Evolutionary conservation across 2,329 filamentous ascomycete genomes (phyloP).

Genomic region (Geosmithia putterillii): DNA sequence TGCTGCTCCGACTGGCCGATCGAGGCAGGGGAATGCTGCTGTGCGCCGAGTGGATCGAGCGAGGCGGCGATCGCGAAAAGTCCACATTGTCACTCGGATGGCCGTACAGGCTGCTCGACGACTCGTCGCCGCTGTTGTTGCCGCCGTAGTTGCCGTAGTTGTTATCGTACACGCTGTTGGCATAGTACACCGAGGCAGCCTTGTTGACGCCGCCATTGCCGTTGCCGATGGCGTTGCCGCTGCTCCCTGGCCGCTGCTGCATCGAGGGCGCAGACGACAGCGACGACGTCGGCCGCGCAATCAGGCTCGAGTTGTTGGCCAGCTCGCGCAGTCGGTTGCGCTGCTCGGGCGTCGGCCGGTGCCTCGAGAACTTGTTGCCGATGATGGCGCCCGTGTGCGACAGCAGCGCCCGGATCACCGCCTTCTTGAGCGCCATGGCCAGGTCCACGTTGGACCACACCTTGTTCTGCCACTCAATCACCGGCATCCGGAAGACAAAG

Average conservation of each 20-base stretch:
- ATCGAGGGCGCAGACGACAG: slow-evolving; percentile 23
- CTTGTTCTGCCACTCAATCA: slow-evolving; percentile 95
- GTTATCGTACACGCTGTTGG: slow-evolving; percentile 11
- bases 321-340: slow-evolving; percentile 71
- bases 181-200: slow-evolving; percentile 14
- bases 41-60: slow-evolving; percentile 35
- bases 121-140: slow-evolving; percentile 43
- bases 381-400: slow-evolving; percentile 94
- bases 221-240: neutral
- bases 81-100: slow-evolving; percentile 34
- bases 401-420: slow-evolving; percentile 86
- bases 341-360: slow-evolving; percentile 70
- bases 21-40: slow-evolving; percentile 28
- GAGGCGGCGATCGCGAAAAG: slow-evolving; percentile 46
- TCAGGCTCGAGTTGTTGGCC: slow-evolving; percentile 63
- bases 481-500: slow-evolving; percentile 90
- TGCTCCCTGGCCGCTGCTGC: slow-evolving; percentile 6
- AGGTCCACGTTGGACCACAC: slow-evolving; percentile 98
- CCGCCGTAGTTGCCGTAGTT: slow-evolving; percentile 40
- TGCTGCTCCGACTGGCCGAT: slow-evolving; percentile 39
- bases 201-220: neutral
- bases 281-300: slow-evolving; percentile 26
- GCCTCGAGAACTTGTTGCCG: slow-evolving; percentile 89
- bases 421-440: slow-evolving; percentile 83
- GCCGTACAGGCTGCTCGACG: slow-evolving; percentile 36